Conservation (phyloP, 108 stramenopile species). For the Skeletonema potamos region DNA sequence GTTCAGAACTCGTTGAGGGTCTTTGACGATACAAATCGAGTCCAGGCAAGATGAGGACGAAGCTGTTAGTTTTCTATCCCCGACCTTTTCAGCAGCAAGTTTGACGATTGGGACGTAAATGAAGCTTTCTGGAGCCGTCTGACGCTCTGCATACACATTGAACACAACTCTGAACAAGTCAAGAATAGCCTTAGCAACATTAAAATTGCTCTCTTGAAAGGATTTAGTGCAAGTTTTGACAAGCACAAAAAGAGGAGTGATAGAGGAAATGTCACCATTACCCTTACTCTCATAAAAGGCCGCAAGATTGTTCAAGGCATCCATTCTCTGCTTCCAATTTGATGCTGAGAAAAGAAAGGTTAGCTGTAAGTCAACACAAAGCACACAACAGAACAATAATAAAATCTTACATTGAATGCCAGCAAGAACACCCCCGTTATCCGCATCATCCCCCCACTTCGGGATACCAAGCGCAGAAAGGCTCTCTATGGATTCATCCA, state of each 20-base stretch:
- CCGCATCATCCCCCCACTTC: slow-evolving; percentile 64
- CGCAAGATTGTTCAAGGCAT: slow-evolving; percentile 60
- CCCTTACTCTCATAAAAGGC: slow-evolving; percentile 42
- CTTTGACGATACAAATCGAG: slow-evolving; percentile 56
- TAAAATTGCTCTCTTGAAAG: slow-evolving; percentile 87
- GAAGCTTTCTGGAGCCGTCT: slow-evolving; percentile 39
- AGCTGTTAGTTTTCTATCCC: slow-evolving; percentile 75
- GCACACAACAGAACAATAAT: background rate
- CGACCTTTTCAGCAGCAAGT: slow-evolving; percentile 69
- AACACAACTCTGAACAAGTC: slow-evolving; percentile 62
- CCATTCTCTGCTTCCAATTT: slow-evolving; percentile 66
- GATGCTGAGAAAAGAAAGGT: slow-evolving; percentile 46
- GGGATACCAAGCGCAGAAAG: slow-evolving; percentile 56
- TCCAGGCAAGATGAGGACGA: slow-evolving; percentile 50
- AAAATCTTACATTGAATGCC: slow-evolving; percentile 68
- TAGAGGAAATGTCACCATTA: slow-evolving; percentile 10
- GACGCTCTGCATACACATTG: slow-evolving; percentile 32
- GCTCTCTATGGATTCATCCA: slow-evolving; percentile 58
- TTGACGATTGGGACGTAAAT: slow-evolving; percentile 46
- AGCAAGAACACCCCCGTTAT: slow-evolving; percentile 66
- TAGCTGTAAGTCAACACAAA: background rate
- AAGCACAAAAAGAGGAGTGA: slow-evolving; percentile 54
- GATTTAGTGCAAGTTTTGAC: slow-evolving; percentile 68
- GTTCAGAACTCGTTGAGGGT: slow-evolving; percentile 47
- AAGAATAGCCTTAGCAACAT: slow-evolving; percentile 66